Conservation (phyloP, 768 basidiomycete genomes). For the Leccinum uliginosum region DNA sequence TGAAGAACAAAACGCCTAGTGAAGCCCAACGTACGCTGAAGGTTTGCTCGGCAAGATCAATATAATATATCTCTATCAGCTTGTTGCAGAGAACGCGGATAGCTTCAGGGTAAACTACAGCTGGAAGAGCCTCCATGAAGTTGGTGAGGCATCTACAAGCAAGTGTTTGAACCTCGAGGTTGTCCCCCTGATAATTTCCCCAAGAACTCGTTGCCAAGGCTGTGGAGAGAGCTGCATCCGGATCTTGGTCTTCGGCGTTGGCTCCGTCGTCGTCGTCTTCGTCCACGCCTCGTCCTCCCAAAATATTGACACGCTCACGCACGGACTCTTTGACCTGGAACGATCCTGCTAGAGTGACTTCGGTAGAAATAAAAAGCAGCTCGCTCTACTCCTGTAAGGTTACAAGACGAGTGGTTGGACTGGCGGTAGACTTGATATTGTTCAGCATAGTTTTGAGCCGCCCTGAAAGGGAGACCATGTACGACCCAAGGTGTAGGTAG, state of each 20-base stretch:
- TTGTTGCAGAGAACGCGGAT: slow-evolving; percentile 98
- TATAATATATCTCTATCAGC: slow-evolving; percentile 93
- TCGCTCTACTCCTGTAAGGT: slow-evolving; percentile 95
- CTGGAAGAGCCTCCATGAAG: slow-evolving; percentile 97
- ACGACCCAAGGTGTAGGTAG: slow-evolving; percentile 85
- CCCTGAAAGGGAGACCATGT: slow-evolving; percentile 84
- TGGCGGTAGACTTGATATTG: slow-evolving; percentile 81
- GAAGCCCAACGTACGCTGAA: slow-evolving; percentile 71
- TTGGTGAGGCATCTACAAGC: slow-evolving; percentile 97
- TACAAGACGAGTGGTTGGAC: slow-evolving; percentile 79
- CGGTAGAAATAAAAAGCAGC: slow-evolving; percentile 91
- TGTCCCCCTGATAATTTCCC: slow-evolving; percentile 67
- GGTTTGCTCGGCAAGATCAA: slow-evolving; percentile 97
- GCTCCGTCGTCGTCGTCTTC: slow-evolving; percentile 67
- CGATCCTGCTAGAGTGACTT: slow-evolving; percentile 92
- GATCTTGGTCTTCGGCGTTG: slow-evolving; percentile 63
- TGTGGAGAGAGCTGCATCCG: slow-evolving; percentile 86
- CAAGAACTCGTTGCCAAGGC: slow-evolving; percentile 80
- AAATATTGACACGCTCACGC: slow-evolving; percentile 84
- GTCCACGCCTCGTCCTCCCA: slow-evolving; percentile 75
- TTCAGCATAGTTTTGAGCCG: slow-evolving; percentile 88
- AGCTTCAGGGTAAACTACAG: slow-evolving; percentile 96
- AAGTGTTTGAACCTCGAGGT: slow-evolving; percentile 89
- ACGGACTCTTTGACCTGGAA: slow-evolving; percentile 93
- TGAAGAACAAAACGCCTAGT: not conserved